phyloP scores from a whole-genome alignment of 2,329 filamentous ascomycete genomes.

The Paecilomyces variotii region DNA sequence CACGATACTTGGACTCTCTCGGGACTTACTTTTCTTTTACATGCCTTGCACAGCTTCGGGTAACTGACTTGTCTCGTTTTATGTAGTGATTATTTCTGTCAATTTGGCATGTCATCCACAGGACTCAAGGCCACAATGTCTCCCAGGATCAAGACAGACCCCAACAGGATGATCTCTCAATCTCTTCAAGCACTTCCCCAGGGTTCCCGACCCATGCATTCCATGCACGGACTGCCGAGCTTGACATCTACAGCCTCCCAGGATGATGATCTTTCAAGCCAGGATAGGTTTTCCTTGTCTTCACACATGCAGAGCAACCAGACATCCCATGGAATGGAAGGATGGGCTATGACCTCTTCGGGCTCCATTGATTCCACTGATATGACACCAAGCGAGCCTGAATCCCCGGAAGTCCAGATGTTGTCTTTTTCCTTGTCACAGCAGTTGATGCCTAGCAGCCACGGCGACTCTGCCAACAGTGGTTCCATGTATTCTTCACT shows the following conservation, averaged over 20 bases:
- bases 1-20: background rate
- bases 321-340: constrained; percentile 27
- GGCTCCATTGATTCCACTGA: constrained; percentile 31
- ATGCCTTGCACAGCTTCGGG: background rate
- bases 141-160: constrained; percentile 28
- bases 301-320: constrained; percentile 29
- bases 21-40: constrained; percentile 2
- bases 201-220: constrained; percentile 27
- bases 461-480: constrained; percentile 15
- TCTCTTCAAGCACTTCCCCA: constrained; percentile 24
- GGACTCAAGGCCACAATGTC: constrained; percentile 25
- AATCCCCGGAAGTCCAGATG: constrained; percentile 35
- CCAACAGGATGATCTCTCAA: constrained; percentile 28
- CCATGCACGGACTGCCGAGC: constrained; percentile 30
- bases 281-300: constrained; percentile 35
- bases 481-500: constrained; percentile 31
- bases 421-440: constrained; percentile 35
- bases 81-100: constrained; percentile 21
- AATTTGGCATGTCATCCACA: constrained; percentile 1
- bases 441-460: constrained; percentile 30
- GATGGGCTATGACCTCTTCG: constrained; percentile 31
- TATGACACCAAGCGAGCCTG: constrained; percentile 26
- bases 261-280: constrained; percentile 37
- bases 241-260: constrained; percentile 31
- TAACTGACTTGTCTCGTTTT: constrained; percentile 11